Conservation (phyloP, 2,329 filamentous ascomycete species). For the Aureobasidium musti region DNA sequence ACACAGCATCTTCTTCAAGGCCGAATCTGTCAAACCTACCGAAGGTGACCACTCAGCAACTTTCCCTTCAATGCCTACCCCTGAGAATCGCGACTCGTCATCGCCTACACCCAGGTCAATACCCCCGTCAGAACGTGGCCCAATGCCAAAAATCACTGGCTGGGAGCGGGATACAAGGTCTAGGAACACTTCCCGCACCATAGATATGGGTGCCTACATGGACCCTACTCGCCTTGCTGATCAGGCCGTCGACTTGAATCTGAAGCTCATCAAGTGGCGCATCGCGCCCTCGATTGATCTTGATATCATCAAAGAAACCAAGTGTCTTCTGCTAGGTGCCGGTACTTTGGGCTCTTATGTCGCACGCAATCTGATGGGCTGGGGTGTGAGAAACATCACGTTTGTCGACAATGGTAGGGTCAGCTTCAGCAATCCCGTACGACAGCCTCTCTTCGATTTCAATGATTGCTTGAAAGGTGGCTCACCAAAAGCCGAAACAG, state of each 20-base stretch:
- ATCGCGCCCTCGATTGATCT: slow-evolving; percentile 86
- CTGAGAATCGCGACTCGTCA: neutral
- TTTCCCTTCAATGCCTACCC: slow-evolving; percentile 16
- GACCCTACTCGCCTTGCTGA: slow-evolving; percentile 85
- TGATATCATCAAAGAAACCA: slow-evolving; percentile 84
- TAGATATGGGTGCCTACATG: slow-evolving; percentile 89
- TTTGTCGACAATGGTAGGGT: slow-evolving; percentile 93
- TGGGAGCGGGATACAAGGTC: slow-evolving; percentile 85
- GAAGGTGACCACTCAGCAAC: slow-evolving; percentile 31
- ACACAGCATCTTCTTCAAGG: slow-evolving; percentile 73
- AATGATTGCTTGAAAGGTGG: slow-evolving; percentile 85
- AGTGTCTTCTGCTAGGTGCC: slow-evolving; percentile 85
- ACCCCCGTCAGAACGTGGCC: slow-evolving; percentile 22
- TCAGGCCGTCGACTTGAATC: slow-evolving; percentile 90
- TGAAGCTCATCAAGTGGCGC: slow-evolving; percentile 99
- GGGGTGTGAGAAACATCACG: slow-evolving; percentile 93
- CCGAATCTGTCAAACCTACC: slow-evolving; percentile 48
- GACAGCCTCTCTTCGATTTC: slow-evolving; percentile 90
- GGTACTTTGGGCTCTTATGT: slow-evolving; percentile 95
- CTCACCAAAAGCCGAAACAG: slow-evolving; percentile 76
- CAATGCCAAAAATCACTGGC: slow-evolving; percentile 80
- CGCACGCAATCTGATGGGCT: slow-evolving; percentile 85
- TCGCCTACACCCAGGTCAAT: slow-evolving; percentile 33
- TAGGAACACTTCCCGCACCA: slow-evolving; percentile 75
- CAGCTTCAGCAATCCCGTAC: slow-evolving; percentile 94